phyloP scores from a whole-genome alignment of 805 yeast species.

The Candida vaughaniae region DNA sequence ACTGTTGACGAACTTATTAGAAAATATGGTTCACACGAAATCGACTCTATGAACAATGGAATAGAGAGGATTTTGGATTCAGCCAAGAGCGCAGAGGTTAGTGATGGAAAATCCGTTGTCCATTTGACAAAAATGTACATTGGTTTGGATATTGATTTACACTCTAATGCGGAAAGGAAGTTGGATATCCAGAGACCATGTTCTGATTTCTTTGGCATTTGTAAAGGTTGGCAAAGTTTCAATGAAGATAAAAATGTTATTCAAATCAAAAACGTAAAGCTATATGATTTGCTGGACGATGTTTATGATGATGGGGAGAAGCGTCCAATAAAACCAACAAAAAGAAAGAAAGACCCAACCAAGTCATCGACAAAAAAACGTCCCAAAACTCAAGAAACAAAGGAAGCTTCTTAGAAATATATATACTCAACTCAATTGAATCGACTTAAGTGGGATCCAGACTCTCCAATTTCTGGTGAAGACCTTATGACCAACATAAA shows the following conservation, averaged over 20 bases:
- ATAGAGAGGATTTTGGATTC: background rate
- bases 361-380: conserved; percentile 19
- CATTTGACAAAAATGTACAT: conserved; percentile 76
- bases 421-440: conserved; percentile 1
- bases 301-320: conserved; percentile 74
- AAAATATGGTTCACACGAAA: conserved; percentile 60
- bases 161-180: conserved; percentile 24
- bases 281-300: conserved; percentile 79
- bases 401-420: too few species aligned
- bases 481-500: conserved; percentile 42
- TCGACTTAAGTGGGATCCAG: conserved; percentile 21
- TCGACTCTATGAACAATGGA: conserved; percentile 38
- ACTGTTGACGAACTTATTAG: conserved; percentile 50
- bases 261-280: conserved; percentile 60
- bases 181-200: conserved; percentile 89
- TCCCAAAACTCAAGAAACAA: conserved; percentile 24
- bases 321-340: conserved; percentile 62
- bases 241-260: conserved; percentile 60
- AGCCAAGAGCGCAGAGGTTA: conserved; percentile 13
- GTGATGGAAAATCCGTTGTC: too few species aligned
- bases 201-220: conserved; percentile 78
- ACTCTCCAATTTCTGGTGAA: conserved; percentile 31
- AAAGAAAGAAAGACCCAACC: conserved; percentile 30
- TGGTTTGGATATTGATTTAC: conserved; percentile 60
- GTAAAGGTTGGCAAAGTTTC: conserved; percentile 71